Evolutionary conservation across 441 rosid species (phyloP), one percentile per base, ranked within the genome.

Genomic region (Euphorbia neoarborescens): DNA sequence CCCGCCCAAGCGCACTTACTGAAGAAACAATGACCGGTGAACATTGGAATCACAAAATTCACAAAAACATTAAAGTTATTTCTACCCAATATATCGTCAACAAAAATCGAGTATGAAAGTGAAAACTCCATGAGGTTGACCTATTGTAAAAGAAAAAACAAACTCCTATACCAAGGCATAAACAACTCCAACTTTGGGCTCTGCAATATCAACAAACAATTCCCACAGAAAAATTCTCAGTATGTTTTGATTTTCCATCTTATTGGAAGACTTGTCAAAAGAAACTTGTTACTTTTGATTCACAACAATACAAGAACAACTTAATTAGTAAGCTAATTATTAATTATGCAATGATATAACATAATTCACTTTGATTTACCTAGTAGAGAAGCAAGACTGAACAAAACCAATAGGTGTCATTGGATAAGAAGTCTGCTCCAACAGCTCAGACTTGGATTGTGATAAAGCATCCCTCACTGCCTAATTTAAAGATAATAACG

Each of bases 351-450:
- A 13, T 13, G 42, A 35, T 35, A 19, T 0, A 48, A 32, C 19
- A 14, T 2, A 51, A 30, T 73, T 10, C 22, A 56, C 14, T 22
- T 53, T 44, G 7, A 22, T 58, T 44, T 59, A 93, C 97, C 96
- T 90, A 48, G 94, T 88, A 59, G 91, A 89, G 82, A 91, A 93
- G 88, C 97, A 93, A 69, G 96, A 91, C 51, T 76, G 95, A 53
- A 91, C 82, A 48, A 80, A 62, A 59, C 96, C 98, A 71, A 91
- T 87, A 28, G 94, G 94, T 56, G 82, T 71, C 97, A 93, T 82
- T 8, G 96, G 97, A 79, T 89, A 93, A 12, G 85, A 76, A 46
- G 76, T 72, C 60, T 22, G 73, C 76, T 80, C 83, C 72, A 79
- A 79, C 64, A 67, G 73, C 64, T 80, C 79, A 27, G 84, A 71